These are phyloP conservation scores for Arthrobotrys megalospora DNA, from an alignment of 2,329 filamentous ascomycete species.

Conservation along the genomic window DNA sequence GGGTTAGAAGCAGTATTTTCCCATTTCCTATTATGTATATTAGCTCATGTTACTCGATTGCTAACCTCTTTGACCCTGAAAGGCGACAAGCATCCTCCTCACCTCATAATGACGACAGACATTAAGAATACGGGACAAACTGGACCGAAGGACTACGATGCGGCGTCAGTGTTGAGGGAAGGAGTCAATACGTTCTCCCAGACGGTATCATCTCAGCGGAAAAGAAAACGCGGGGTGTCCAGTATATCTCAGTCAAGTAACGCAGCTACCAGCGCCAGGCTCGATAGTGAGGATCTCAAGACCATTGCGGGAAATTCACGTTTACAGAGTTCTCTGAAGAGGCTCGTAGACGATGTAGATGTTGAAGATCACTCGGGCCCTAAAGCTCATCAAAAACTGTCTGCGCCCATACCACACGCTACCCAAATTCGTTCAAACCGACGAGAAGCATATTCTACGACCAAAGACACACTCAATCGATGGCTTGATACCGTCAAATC, in stretches of 20 bases:
- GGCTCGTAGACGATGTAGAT: constrained; percentile 7
- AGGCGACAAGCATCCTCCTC: background rate
- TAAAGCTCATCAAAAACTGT: constrained; percentile 75
- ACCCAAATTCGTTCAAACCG: constrained; percentile 90
- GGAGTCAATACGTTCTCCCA: constrained; percentile 35
- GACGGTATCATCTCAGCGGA: constrained; percentile 18
- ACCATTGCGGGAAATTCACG: constrained; percentile 38
- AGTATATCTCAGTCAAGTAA: background rate
- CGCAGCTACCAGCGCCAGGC: background rate
- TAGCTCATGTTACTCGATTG: too few relatives aligned
- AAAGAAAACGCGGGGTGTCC: constrained; percentile 48
- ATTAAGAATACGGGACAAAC: background rate
- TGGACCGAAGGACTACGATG: background rate
- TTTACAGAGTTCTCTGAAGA: constrained; percentile 66
- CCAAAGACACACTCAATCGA: constrained; percentile 88
- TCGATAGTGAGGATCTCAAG: constrained; percentile 28
- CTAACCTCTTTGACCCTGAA: too few relatives aligned
- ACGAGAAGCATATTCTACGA: constrained; percentile 86
- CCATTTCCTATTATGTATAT: too few relatives aligned
- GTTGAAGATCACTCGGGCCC: constrained; percentile 59
- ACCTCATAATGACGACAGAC: background rate
- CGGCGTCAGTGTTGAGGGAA: background rate
- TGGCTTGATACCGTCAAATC: constrained; percentile 97
- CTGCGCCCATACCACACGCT: constrained; percentile 84
- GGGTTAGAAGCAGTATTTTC: too few relatives aligned